Evolutionary conservation across 768 basidiomycete species (phyloP), one percentile per base, ranked within the genome.

Genomic region (Asterophora lycoperdoides): DNA sequence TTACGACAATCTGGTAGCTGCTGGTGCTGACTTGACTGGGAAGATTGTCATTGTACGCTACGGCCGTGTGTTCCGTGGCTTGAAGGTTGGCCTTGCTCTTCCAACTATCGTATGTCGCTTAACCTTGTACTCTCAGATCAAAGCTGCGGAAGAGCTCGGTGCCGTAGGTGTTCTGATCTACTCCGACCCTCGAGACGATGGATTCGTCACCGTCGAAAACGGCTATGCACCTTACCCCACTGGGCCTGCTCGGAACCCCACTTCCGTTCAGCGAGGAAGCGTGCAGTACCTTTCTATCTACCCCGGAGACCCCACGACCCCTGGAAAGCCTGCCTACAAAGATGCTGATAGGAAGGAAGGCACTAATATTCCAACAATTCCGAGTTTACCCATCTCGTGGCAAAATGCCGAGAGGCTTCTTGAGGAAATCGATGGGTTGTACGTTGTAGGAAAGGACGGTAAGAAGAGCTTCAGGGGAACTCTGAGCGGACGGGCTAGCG

Each of bases 301-400:
- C 57, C 81, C 83, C 14, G 84, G 84, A 9, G 87, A 89, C 60
- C 89, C 93, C 2, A 83, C 87, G 0, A 97, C 95, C 3, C 93
- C 94, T 5, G 89, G 87, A 8, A 78, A 81, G 53, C 94, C 95
- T 41, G 74, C 94, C 1, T 97, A 97, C 64, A 77, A 83, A 61
- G 83, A 93, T 59, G 80, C 81, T 33, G 84, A 86, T 10, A 77
- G 88, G 40, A 69, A 52, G 10, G 76, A 79, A 15, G 79, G 71
- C 18, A 68, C 64, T 36, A 89, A 84, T 56, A 77, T 86, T 32
- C 88, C 89, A 2, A 64, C 60, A 14, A 92, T 93, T 52, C 89
- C 90, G 1, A 92, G 89, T 59, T 66, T 97, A n/a, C 95, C 95
- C 1, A 80, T 96, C 54, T 90, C 87, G 0, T 94, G 89, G 84